These are phyloP conservation scores for Epipyxis sp. DNA, from an alignment of 108 stramenopile species.

Conservation along the genomic window DNA sequence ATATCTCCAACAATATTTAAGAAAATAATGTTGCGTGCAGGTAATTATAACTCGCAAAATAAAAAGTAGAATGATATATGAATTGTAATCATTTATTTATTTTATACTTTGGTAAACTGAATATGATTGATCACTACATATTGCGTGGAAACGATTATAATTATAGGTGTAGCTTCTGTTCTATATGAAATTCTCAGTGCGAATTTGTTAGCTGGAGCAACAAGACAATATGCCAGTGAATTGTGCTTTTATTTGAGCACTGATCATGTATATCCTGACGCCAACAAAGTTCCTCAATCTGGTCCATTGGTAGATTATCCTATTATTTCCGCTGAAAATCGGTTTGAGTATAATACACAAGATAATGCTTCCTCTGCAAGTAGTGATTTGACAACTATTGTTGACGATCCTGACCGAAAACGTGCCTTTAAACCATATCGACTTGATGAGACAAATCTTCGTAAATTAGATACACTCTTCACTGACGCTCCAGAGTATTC, in stretches of 20 bases:
- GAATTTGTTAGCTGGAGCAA: not conserved
- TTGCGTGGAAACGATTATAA: not conserved
- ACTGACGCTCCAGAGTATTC: not conserved
- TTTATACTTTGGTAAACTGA: no score
- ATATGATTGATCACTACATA: no score
- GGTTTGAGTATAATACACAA: no score
- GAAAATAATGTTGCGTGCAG: no score
- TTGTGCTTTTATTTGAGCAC: constrained; percentile 17
- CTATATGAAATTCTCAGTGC: not conserved
- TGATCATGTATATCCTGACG: constrained; percentile 8
- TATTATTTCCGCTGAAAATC: no score
- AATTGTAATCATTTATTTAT: no score
- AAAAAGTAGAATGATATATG: no score
- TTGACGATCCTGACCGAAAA: not conserved
- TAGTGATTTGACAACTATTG: not conserved
- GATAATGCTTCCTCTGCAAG: no score
- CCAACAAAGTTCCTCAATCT: no score
- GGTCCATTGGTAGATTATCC: no score
- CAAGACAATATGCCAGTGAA: constrained; percentile 7
- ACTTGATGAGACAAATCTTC: not conserved
- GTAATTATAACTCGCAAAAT: no score
- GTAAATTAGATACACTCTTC: not conserved
- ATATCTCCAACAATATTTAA: no score
- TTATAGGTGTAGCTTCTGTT: not conserved
- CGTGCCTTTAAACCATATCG: not conserved